Base-by-base conservation (phyloP, 1,139 yeast species). In the Sugiyamaella novakii region DNA sequence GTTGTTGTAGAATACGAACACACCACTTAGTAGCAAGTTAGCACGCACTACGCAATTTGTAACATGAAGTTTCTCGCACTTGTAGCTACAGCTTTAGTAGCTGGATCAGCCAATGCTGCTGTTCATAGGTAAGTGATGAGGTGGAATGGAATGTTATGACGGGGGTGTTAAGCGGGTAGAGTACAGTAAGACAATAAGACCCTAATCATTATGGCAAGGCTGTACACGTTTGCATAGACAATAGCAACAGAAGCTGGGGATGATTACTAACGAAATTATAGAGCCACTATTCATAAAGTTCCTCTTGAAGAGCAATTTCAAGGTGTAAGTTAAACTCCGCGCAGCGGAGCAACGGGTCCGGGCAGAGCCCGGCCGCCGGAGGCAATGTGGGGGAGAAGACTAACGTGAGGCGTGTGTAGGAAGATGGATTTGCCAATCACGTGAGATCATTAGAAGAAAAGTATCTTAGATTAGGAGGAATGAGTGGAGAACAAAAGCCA, bases 371-470 rank as follows among this genome's bases (percentile, higher is more conserved):
- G 17, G 42, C 42, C 31, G 42, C 42, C 18, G 31, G 42, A 37
- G 42, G 42, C 42, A 37, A 19, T 17, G 8, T 19, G 40, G 28
- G 10, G 15, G 21, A 12, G 21, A 2, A n/a, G 21, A 18, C 39
- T 18, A 22, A 24, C 27, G 5, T 6, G 12, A 12, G 28, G 17
- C 21, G 18, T 21, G 10, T n/a, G 2, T 22, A 30, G 33, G 39
- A 62, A 61, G 52, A 59, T 37, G 61, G 59, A 5, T 85, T 83
- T 65, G 71, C 72, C 40, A 81, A 84, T 52, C 88, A 87, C 64
- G 76, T 87, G 52, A 70, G 74, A 38, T 78, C 84, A n/a, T 76
- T 88, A 65, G 85, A 87, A 55, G 75, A 79, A 64, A 88, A 87
- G 72, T 89, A 88, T 68, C 65, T 84, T 58, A 73, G 76, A 50